A percentile compares a stretch with the other conserved stretches of the same genome.
These are phyloP conservation scores for Detonula confervacea DNA, from an alignment of 352 stramenopile species.

Conservation along the genomic window DNA sequence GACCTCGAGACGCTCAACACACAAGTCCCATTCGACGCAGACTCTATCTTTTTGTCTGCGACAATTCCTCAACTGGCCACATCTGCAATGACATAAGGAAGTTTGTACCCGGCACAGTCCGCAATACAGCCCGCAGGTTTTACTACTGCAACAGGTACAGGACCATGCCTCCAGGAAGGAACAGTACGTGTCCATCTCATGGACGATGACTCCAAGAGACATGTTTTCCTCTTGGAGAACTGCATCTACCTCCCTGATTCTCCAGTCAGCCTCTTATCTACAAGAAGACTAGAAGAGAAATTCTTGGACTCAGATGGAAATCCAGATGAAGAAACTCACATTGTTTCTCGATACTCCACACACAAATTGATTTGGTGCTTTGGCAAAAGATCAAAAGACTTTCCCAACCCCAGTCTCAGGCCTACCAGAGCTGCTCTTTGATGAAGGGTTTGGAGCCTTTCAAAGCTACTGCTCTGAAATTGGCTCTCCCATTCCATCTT, in stretches of 20 bases:
- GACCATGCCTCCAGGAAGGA: constrained; percentile 18
- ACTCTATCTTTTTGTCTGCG: constrained; percentile 22
- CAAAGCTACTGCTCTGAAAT: constrained; percentile 2
- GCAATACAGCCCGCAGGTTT: not conserved
- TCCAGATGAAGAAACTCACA: constrained; percentile 4
- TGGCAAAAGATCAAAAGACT: constrained; percentile 8
- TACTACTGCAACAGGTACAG: constrained; percentile 11
- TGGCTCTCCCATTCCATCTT: not conserved
- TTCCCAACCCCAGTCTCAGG: constrained; percentile 24
- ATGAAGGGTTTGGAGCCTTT: constrained; percentile 11
- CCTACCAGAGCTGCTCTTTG: constrained; percentile 18
- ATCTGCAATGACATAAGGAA: constrained; percentile 5
- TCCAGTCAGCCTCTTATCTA: constrained; percentile 21
- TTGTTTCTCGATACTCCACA: constrained; percentile 1
- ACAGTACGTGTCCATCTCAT: not conserved
- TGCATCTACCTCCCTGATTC: constrained; percentile 21
- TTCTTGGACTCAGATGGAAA: constrained; percentile 2
- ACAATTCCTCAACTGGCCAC: constrained; percentile 20
- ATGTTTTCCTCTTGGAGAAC: constrained; percentile 13
- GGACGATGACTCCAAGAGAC: not conserved
- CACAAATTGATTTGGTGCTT: constrained; percentile 13
- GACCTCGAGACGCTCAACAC: constrained; percentile 1
- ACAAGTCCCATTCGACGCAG: constrained; percentile 10
- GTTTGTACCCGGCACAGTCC: constrained; percentile 6
- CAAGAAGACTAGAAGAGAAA: constrained; percentile 14